Conservation (phyloP, 1,284 basidiomycete genomes). For the Leccinum griseonigrum region DNA sequence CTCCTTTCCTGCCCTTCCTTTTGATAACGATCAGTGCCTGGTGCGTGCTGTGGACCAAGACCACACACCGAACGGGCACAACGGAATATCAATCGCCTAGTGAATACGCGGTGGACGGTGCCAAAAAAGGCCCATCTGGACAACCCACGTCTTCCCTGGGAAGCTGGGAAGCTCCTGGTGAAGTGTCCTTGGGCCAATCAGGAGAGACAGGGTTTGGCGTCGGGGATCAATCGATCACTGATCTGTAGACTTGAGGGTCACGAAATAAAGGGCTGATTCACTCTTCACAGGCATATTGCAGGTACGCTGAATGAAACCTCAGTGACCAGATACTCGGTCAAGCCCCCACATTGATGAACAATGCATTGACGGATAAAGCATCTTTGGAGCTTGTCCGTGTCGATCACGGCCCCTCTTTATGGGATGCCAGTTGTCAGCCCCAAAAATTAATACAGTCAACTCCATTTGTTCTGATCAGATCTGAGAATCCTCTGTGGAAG, state of each 20-base stretch:
- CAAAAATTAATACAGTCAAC: not conserved
- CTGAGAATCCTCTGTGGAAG: not conserved
- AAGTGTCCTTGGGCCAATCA: not conserved
- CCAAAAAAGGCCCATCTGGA: not conserved
- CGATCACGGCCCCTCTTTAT: not conserved
- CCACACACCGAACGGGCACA: not conserved
- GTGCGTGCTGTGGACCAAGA: not conserved
- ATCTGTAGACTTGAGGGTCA: not conserved
- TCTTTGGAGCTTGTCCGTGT: not conserved
- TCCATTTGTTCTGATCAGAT: not conserved
- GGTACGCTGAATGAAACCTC: not conserved
- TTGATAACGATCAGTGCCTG: slow-evolving; percentile 11
- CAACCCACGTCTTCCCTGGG: not conserved
- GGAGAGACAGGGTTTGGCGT: not conserved
- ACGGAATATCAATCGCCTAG: not conserved
- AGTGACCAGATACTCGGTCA: not conserved
- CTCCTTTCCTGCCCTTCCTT: not conserved
- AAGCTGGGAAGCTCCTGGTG: not conserved
- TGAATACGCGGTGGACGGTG: not conserved
- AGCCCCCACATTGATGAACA: not conserved
- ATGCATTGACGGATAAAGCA: not conserved
- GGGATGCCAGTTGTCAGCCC: not conserved
- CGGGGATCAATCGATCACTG: not conserved
- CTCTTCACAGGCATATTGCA: not conserved
- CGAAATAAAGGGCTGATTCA: not conserved